phyloP scores from a whole-genome alignment of 2,329 filamentous ascomycete species.

The Helotiales sp. region DNA sequence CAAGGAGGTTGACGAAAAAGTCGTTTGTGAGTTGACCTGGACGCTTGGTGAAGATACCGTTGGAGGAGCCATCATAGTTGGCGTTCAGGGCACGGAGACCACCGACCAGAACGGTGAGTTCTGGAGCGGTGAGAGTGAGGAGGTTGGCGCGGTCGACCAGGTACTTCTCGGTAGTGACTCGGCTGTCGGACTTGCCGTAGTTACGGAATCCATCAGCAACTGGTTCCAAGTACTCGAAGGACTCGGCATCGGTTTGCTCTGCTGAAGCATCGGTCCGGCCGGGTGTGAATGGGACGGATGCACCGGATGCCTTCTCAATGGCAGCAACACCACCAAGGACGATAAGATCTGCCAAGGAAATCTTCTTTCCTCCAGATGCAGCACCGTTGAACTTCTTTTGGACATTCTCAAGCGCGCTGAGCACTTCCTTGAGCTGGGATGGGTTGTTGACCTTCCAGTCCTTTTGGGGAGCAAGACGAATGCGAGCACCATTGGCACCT shows the following conservation, averaged over 20 bases:
- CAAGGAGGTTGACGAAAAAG: conserved; percentile 81
- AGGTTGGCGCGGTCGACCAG: conserved; percentile 75
- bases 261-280: conserved; percentile 74
- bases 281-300: conserved; percentile 72
- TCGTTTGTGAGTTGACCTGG: conserved; percentile 76
- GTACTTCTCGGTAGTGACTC: conserved; percentile 69
- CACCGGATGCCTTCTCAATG: conserved; percentile 71
- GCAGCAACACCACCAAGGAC: conserved; percentile 74
- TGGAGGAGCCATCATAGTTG: conserved; percentile 72
- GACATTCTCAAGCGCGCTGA: conserved; percentile 65
- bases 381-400: conserved; percentile 67
- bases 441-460: conserved; percentile 79
- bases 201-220: conserved; percentile 79
- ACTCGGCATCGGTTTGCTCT: conserved; percentile 71
- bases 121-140: conserved; percentile 71
- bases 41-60: conserved; percentile 70
- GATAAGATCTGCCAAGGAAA: conserved; percentile 80
- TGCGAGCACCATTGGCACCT: conserved; percentile 79
- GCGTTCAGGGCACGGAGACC: conserved; percentile 72
- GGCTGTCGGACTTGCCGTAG: conserved; percentile 67
- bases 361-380: conserved; percentile 62
- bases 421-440: conserved; percentile 63
- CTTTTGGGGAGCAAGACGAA: conserved; percentile 73
- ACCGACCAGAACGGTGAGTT: conserved; percentile 73
- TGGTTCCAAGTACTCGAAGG: conserved; percentile 71